A percentile compares a stretch with the other conserved stretches of the same genome.
phyloP scores from a whole-genome alignment of 495 filamentous ascomycete genomes.

The Aspergillus wentii region DNA sequence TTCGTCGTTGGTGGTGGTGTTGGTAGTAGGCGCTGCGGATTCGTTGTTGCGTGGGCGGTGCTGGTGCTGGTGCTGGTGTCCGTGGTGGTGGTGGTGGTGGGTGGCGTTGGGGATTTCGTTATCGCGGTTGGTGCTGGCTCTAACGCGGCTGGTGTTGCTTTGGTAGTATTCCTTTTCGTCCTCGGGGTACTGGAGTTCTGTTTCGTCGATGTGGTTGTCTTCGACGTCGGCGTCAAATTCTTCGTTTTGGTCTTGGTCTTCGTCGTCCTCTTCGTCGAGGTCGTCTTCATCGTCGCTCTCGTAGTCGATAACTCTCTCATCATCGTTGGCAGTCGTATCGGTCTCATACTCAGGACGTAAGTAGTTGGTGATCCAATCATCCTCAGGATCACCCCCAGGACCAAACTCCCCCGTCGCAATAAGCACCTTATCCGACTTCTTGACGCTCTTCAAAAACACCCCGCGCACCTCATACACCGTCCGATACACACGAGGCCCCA shows the following conservation, averaged over 20 bases:
- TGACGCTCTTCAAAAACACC: constrained; percentile 7
- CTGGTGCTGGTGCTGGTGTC: too few species aligned
- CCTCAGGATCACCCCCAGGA: constrained; percentile 1
- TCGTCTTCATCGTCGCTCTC: not conserved
- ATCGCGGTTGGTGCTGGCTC: too few species aligned
- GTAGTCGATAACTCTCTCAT: not conserved
- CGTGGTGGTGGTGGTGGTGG: too few species aligned
- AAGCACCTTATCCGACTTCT: constrained; percentile 11
- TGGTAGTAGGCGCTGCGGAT: not conserved
- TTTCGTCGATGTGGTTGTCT: too few species aligned
- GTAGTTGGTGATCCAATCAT: constrained; percentile 1
- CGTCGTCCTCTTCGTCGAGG: not conserved
- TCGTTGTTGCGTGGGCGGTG: too few species aligned
- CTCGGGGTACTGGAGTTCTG: too few species aligned
- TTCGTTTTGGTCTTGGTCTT: not conserved
- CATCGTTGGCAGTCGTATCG: not conserved
- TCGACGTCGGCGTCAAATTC: not conserved
- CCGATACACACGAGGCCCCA: constrained; percentile 5
- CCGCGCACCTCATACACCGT: constrained; percentile 3
- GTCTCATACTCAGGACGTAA: constrained; percentile 2
- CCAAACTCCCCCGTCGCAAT: constrained; percentile 6
- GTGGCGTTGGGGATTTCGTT: too few species aligned
- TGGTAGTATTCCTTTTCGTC: too few species aligned
- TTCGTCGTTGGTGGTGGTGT: not conserved
- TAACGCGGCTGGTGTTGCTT: not conserved